phyloP scores from a whole-genome alignment of 1,139 yeast genomes.

The Scheffersomyces illinoinensis region DNA sequence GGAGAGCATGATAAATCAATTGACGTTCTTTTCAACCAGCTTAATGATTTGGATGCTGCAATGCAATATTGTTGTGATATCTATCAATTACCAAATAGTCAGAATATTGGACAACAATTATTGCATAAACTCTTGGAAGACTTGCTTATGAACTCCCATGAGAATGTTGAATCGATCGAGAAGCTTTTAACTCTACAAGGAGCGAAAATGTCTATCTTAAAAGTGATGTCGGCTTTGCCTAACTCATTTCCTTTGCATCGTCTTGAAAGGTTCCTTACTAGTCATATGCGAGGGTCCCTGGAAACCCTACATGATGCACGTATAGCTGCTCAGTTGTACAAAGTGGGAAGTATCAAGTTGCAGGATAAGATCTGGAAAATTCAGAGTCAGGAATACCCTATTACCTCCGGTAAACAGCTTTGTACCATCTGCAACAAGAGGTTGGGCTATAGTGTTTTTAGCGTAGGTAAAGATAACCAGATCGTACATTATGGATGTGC shows the following conservation, averaged over 20 bases:
- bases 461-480: slow-evolving; percentile 50
- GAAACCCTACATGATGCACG: slow-evolving; percentile 27
- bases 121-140: slow-evolving; percentile 43
- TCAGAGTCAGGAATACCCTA: slow-evolving; percentile 35
- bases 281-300: slow-evolving; percentile 41
- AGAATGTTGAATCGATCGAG: slow-evolving; percentile 40
- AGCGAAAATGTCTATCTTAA: slow-evolving; percentile 51
- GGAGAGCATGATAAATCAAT: slow-evolving; percentile 68
- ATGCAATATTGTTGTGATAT: slow-evolving; percentile 60
- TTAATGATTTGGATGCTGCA: slow-evolving; percentile 59
- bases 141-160: slow-evolving; percentile 31
- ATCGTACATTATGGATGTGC: slow-evolving; percentile 74
- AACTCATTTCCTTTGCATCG: slow-evolving; percentile 44
- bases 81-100: slow-evolving; percentile 35
- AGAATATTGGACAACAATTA: slow-evolving; percentile 37
- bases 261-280: slow-evolving; percentile 45
- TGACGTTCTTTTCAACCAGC: slow-evolving; percentile 58
- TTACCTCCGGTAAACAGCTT: slow-evolving; percentile 37
- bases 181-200: slow-evolving; percentile 51
- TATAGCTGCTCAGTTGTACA: slow-evolving; percentile 34
- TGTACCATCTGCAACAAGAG: slow-evolving; percentile 64
- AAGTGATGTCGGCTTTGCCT: slow-evolving; percentile 56
- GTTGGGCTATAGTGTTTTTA: slow-evolving; percentile 63
- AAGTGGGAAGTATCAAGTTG: slow-evolving; percentile 36
- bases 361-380: slow-evolving; percentile 37